These are phyloP conservation scores for Funneliformis geosporum DNA, from an alignment of 192 early-diverging fungal genomes.

Conservation along the genomic window DNA sequence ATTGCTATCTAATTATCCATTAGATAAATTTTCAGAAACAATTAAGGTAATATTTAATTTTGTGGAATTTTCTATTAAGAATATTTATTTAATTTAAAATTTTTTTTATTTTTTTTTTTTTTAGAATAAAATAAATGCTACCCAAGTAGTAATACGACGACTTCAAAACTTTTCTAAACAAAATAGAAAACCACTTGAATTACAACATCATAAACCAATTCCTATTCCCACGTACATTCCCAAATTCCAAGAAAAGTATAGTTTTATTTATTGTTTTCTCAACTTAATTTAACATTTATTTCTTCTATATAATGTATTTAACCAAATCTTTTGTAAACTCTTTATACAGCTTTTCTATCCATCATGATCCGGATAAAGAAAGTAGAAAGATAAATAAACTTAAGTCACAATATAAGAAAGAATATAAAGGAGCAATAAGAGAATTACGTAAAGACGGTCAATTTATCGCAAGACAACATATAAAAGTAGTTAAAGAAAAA, in stretches of 20 bases:
- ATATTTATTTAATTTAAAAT: background rate
- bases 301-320: constrained; percentile 4
- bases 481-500: constrained; percentile 71
- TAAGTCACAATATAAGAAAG: constrained; percentile 83
- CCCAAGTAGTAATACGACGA: constrained; percentile 49
- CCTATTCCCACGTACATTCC: constrained; percentile 86
- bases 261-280: background rate
- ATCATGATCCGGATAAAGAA: constrained; percentile 80
- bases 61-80: background rate
- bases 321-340: constrained; percentile 2
- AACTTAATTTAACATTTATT: background rate
- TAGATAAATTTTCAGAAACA: constrained; percentile 35
- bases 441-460: constrained; percentile 93
- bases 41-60: constrained; percentile 34
- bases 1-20: constrained; percentile 14
- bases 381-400: constrained; percentile 77
- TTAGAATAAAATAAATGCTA: constrained; percentile 38
- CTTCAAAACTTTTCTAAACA: constrained; percentile 54
- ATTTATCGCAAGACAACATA: constrained; percentile 78
- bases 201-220: constrained; percentile 86
- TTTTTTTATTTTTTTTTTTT: background rate
- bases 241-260: constrained; percentile 80
- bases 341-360: constrained; percentile 69
- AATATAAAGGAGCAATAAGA: constrained; percentile 91
- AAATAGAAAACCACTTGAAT: constrained; percentile 66